A percentile compares a stretch with the other conserved stretches of the same genome.
These are phyloP conservation scores for Colletotrichum lupini DNA, from an alignment of 2,329 filamentous ascomycete species.

Conservation along the genomic window DNA sequence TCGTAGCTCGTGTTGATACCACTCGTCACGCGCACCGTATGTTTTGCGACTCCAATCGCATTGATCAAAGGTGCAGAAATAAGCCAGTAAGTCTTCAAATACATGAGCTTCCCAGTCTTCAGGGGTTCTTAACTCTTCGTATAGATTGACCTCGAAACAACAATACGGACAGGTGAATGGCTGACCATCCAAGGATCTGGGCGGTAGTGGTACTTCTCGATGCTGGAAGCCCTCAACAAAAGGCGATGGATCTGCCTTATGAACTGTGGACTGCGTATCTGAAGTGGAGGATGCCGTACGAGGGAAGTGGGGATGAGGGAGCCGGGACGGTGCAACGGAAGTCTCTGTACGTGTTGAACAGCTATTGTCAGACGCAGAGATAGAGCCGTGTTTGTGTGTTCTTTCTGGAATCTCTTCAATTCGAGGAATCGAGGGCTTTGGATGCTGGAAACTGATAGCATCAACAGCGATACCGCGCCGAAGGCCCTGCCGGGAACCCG, in stretches of 20 bases:
- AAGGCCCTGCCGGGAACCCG: background rate
- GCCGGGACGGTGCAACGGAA: background rate
- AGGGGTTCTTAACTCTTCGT: background rate
- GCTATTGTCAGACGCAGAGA: background rate
- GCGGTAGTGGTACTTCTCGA: background rate
- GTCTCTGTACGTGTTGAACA: background rate
- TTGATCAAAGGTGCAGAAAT: conserved; percentile 26
- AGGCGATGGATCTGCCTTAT: background rate
- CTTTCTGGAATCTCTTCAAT: background rate
- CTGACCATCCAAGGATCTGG: background rate
- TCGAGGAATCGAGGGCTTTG: background rate
- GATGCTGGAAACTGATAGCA: conserved; percentile 18
- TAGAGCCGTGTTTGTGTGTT: background rate
- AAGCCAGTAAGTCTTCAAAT: conserved; percentile 12
- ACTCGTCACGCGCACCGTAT: conserved; percentile 15
- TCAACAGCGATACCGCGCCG: conserved; percentile 13
- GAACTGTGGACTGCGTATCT: background rate
- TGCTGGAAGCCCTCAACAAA: background rate
- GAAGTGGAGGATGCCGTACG: background rate
- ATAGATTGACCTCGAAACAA: conserved; percentile 16
- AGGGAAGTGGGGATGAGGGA: background rate
- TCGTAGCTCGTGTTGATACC: conserved; percentile 14
- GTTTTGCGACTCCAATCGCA: conserved; percentile 9
- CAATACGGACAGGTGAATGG: conserved; percentile 20
- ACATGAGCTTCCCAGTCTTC: conserved; percentile 26